Evolutionary conservation across 768 basidiomycete genomes (phyloP).

Genomic region (Rhizopogon vinicolor): DNA sequence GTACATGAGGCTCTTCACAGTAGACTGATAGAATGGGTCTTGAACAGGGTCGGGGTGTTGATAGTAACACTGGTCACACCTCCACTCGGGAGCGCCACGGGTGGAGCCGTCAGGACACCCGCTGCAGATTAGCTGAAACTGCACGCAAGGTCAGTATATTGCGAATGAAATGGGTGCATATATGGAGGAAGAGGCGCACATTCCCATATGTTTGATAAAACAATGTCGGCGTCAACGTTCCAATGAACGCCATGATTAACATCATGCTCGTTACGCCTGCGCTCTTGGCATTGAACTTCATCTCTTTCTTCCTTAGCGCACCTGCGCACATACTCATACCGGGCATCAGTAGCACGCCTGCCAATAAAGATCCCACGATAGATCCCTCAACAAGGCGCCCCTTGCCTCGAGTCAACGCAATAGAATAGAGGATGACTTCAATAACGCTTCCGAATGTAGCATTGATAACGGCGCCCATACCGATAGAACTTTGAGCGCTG

Average conservation of each 20-base stretch:
- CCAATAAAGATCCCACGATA: slow-evolving; percentile 91
- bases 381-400: slow-evolving; percentile 95
- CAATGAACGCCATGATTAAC: slow-evolving; percentile 99
- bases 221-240: slow-evolving; percentile 88
- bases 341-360: slow-evolving; percentile 96
- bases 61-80: slow-evolving; percentile 91
- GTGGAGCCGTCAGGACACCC: slow-evolving; percentile 55
- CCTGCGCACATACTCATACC: slow-evolving; percentile 93
- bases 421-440: slow-evolving; percentile 89
- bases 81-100: slow-evolving; percentile 48
- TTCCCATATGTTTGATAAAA: slow-evolving; percentile 99
- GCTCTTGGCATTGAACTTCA: slow-evolving; percentile 98
- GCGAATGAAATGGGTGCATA: neutral
- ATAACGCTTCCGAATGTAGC: slow-evolving; percentile 98
- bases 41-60: slow-evolving; percentile 88
- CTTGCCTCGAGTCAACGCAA: slow-evolving; percentile 87
- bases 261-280: slow-evolving; percentile 99
- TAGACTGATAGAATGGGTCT: slow-evolving; percentile 96
- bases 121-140: slow-evolving; percentile 87
- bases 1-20: slow-evolving; percentile 94
- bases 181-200: slow-evolving; percentile 46
- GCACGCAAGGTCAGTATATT: slow-evolving; percentile 10
- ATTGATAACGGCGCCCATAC: slow-evolving; percentile 99
- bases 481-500: slow-evolving; percentile 96
- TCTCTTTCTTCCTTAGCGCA: slow-evolving; percentile 87